These are phyloP conservation scores for Hanseniaspora vineae DNA, from an alignment of 805 yeast species.

Conservation along the genomic window DNA sequence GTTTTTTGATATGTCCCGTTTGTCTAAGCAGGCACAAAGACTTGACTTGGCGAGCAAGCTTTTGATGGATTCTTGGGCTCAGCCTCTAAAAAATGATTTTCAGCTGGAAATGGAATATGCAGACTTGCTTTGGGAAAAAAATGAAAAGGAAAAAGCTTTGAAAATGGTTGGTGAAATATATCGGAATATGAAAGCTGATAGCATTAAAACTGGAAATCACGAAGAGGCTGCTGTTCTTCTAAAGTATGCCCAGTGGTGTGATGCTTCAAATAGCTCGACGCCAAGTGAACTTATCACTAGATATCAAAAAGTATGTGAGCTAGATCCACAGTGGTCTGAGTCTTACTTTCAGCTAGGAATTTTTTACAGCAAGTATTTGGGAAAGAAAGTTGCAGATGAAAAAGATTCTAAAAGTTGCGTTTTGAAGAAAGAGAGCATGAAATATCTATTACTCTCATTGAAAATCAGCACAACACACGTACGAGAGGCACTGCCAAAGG, in stretches of 20 bases:
- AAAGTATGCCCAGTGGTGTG: conserved; percentile 81
- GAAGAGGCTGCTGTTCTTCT: conserved; percentile 38
- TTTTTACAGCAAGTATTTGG: conserved; percentile 64
- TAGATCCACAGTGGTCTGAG: conserved; percentile 55
- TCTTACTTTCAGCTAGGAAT: conserved; percentile 72
- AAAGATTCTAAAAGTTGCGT: conserved; percentile 16
- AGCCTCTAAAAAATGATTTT: conserved; percentile 16
- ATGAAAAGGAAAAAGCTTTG: conserved; percentile 76
- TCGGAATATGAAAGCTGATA: conserved; percentile 9
- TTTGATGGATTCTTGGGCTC: conserved; percentile 40
- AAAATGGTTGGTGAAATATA: conserved; percentile 35
- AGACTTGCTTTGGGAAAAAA: conserved; percentile 76
- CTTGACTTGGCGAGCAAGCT: conserved; percentile 61
- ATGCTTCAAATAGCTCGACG: conserved; percentile 70
- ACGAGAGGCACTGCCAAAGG: conserved; percentile 77
- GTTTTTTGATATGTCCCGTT: conserved; percentile 45
- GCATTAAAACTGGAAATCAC: conserved; percentile 9
- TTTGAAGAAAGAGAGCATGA: conserved; percentile 19
- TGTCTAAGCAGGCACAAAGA: conserved; percentile 56
- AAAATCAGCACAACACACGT: conserved; percentile 41
- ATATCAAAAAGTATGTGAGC: conserved; percentile 43
- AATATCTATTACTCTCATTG: conserved; percentile 19
- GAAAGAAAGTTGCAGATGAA: conserved; percentile 39
- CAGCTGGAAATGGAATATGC: conserved; percentile 65
- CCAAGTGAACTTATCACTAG: conserved; percentile 60